A percentile compares a stretch with the other conserved stretches of the same genome.
Conservation (phyloP, 169 alveolate genomes). For the Plasmodium relictum region DNA sequence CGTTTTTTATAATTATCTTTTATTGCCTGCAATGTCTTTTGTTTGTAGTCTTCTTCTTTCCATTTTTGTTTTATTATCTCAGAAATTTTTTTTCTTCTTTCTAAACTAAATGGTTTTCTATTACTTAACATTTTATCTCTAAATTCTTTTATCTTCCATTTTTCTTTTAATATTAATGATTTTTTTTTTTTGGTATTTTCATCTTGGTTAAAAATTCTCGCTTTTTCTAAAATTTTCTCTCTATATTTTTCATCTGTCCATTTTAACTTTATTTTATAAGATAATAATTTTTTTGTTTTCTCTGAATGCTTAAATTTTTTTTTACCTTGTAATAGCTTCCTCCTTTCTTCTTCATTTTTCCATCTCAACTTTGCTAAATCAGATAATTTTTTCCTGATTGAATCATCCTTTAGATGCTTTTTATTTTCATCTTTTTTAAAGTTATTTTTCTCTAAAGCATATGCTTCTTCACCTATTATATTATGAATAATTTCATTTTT, state of each 20-base stretch:
- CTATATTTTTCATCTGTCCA: slow-evolving; percentile 75
- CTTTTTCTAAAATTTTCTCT: slow-evolving; percentile 52
- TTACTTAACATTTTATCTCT: slow-evolving; percentile 66
- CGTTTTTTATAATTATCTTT: slow-evolving; percentile 68
- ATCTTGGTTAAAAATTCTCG: slow-evolving; percentile 64
- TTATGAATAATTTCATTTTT: neutral
- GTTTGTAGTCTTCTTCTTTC: slow-evolving; percentile 59
- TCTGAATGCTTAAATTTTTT: slow-evolving; percentile 71
- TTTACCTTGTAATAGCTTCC: slow-evolving; percentile 48
- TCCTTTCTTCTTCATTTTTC: slow-evolving; percentile 69
- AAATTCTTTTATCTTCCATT: slow-evolving; percentile 72
- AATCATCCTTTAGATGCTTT: slow-evolving; percentile 8
- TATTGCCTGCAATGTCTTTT: slow-evolving; percentile 60
- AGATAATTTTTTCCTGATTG: slow-evolving; percentile 59
- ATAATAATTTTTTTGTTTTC: slow-evolving; percentile 67
- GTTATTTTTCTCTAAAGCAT: neutral
- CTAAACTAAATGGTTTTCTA: slow-evolving; percentile 67
- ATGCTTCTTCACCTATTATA: neutral
- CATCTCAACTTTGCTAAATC: slow-evolving; percentile 71
- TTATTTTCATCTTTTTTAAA: neutral
- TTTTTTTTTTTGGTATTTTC: slow-evolving; percentile 75
- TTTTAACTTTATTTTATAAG: slow-evolving; percentile 73
- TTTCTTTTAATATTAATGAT: slow-evolving; percentile 54
- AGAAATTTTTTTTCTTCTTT: slow-evolving; percentile 57
- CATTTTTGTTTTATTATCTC: slow-evolving; percentile 73